Percentiles rank a stretch among this genome's conserved stretches.
Evolutionary conservation across 352 stramenopile genomes (phyloP).

Genomic region (Phytophthora hibernalis): DNA sequence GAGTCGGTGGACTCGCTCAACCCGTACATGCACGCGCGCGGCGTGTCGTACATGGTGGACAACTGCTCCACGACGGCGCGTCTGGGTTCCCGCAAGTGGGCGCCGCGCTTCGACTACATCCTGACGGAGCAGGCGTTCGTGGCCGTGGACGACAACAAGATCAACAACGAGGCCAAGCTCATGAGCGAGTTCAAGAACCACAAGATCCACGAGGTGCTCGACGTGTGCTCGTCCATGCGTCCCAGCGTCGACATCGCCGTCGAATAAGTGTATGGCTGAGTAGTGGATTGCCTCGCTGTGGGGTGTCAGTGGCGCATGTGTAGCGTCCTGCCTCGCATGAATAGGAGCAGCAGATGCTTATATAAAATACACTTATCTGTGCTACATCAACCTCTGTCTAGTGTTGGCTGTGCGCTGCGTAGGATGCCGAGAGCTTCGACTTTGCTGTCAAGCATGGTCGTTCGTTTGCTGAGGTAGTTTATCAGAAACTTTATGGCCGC

Average conservation of each 20-base stretch:
- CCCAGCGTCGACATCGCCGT: slow-evolving; percentile 96
- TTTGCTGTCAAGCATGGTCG: too few relatives aligned
- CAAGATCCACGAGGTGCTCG: slow-evolving; percentile 97
- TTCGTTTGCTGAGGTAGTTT: too few relatives aligned
- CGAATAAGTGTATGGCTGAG: slow-evolving; percentile 50
- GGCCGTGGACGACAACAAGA: slow-evolving; percentile 94
- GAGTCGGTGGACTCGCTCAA: slow-evolving; percentile 98
- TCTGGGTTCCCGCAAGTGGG: slow-evolving; percentile 98
- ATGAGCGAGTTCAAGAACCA: slow-evolving; percentile 96
- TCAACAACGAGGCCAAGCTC: slow-evolving; percentile 83
- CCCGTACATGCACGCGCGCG: slow-evolving; percentile 98
- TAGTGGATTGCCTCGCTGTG: slow-evolving; percentile 21
- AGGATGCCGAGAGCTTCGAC: too few relatives aligned
- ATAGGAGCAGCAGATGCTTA: neutral
- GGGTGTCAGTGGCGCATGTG: slow-evolving; percentile 9
- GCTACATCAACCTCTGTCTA: neutral
- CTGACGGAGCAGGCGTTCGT: slow-evolving; percentile 98
- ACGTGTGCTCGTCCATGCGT: slow-evolving; percentile 95
- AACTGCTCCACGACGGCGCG: slow-evolving; percentile 99
- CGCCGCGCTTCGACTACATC: slow-evolving; percentile 98
- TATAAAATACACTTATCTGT: neutral
- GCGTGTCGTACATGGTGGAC: slow-evolving; percentile 99
- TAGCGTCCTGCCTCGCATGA: too few relatives aligned
- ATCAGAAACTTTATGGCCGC: too few relatives aligned
- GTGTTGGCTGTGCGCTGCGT: too few relatives aligned